phyloP scores from a whole-genome alignment of 768 basidiomycete genomes.

The Amanita pseudoporphyria region DNA sequence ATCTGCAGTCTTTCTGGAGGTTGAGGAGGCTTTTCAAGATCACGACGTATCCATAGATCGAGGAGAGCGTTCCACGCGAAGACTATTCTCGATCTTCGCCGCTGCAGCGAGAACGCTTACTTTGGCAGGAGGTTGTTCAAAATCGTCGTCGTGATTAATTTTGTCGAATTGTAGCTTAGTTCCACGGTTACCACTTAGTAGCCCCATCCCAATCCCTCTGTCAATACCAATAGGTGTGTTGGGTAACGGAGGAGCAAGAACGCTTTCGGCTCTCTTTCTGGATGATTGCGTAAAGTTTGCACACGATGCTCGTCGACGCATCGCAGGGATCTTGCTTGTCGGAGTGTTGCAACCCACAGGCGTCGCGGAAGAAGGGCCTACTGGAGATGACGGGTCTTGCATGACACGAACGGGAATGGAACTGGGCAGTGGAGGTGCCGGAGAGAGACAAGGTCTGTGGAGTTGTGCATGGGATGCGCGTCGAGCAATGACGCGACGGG shows the following conservation, averaged over 20 bases:
- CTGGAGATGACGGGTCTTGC: neutral
- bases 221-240: neutral
- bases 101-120: conserved; percentile 13
- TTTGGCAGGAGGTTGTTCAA: neutral
- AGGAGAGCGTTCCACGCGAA: conserved; percentile 3
- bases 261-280: conserved; percentile 2
- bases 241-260: neutral
- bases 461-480: conserved; percentile 15
- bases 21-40: no score
- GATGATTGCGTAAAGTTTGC: conserved; percentile 5
- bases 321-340: neutral
- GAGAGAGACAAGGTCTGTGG: conserved; percentile 3
- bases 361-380: neutral
- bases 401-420: conserved; percentile 3
- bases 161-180: conserved; percentile 6
- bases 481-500: conserved; percentile 8
- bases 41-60: neutral
- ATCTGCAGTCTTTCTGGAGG: no score
- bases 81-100: conserved; percentile 15
- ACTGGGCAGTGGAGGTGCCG: neutral
- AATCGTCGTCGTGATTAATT: neutral
- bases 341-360: neutral
- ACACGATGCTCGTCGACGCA: conserved; percentile 3
- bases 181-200: conserved; percentile 8
- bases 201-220: neutral